phyloP scores from a whole-genome alignment of 2,329 filamentous ascomycete genomes.

The Epichloe elymi region DNA sequence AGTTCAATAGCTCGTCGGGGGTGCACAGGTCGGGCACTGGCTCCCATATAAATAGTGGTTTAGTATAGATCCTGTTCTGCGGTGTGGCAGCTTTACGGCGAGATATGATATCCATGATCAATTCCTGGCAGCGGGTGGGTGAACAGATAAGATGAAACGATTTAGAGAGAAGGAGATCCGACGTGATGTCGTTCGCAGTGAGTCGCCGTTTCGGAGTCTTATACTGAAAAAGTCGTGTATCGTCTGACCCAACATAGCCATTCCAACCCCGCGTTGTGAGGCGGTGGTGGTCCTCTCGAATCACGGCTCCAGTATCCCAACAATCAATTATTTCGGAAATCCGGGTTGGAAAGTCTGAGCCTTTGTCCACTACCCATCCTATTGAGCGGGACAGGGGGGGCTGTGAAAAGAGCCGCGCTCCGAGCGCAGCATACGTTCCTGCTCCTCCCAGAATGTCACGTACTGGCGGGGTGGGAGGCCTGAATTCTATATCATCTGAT shows the following conservation, averaged over 20 bases:
- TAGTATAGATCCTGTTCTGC: slow-evolving; percentile 23
- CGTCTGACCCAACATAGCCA: slow-evolving; percentile 60
- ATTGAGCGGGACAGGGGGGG: slow-evolving; percentile 50
- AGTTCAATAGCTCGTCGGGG: slow-evolving; percentile 52
- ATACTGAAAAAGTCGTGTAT: slow-evolving; percentile 71
- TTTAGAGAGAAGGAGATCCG: slow-evolving; percentile 52
- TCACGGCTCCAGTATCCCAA: slow-evolving; percentile 64
- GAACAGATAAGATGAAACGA: slow-evolving; percentile 85
- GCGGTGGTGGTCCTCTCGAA: slow-evolving; percentile 52
- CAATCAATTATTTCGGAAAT: slow-evolving; percentile 50
- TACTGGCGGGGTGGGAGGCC: slow-evolving; percentile 53
- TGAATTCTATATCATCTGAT: slow-evolving; percentile 82
- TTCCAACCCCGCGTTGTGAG: slow-evolving; percentile 90
- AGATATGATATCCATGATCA: slow-evolving; percentile 57
- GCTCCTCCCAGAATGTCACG: slow-evolving; percentile 77
- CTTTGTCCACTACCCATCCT: slow-evolving; percentile 85
- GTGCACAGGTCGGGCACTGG: slow-evolving; percentile 82
- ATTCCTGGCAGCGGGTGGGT: slow-evolving; percentile 59
- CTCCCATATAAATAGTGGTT: slow-evolving; percentile 83
- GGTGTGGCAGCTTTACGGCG: slow-evolving; percentile 33
- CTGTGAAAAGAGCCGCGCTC: slow-evolving; percentile 84
- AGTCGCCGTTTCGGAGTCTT: slow-evolving; percentile 75
- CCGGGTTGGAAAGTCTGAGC: slow-evolving; percentile 67
- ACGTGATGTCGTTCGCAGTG: slow-evolving; percentile 56
- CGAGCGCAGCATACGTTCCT: slow-evolving; percentile 74